Conservation (phyloP, 345 rosid species). For the Hypericum perforatum region DNA sequence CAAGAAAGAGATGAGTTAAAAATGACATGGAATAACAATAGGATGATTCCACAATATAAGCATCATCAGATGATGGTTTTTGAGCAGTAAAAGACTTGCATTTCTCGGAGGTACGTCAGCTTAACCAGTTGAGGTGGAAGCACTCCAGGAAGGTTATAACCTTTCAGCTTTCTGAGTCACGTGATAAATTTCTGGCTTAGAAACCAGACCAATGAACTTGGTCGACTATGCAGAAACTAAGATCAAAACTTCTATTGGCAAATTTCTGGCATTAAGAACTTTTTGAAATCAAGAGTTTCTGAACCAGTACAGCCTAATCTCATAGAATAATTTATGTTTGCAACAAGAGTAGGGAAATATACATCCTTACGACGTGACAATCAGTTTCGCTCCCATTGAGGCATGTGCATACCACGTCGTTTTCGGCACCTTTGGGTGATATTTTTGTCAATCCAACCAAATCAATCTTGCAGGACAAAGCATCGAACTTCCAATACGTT, state of each 20-base stretch:
- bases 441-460: constrained; percentile 20
- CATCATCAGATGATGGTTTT: too few relatives aligned
- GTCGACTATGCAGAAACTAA: neutral
- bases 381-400: constrained; percentile 24
- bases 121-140: constrained; percentile 50
- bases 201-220: neutral
- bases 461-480: constrained; percentile 25
- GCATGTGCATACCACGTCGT: constrained; percentile 34
- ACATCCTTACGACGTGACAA: constrained; percentile 48
- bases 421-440: constrained; percentile 25
- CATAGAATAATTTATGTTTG: constrained; percentile 1
- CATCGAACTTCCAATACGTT: constrained; percentile 35
- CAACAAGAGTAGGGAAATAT: constrained; percentile 17
- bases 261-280: too few relatives aligned
- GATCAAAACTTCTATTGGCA: too few relatives aligned
- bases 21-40: neutral
- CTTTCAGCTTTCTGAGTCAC: constrained; percentile 35
- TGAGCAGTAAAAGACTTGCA: constrained; percentile 30
- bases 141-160: constrained; percentile 48
- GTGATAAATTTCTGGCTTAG: constrained; percentile 2
- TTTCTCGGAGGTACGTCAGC: constrained; percentile 40
- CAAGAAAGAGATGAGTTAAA: neutral
- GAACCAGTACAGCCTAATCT: neutral
- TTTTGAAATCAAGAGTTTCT: neutral
- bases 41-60: neutral